phyloP scores from a whole-genome alignment of 2,329 filamentous ascomycete genomes.

The Ceratocystis cacaofunesta region DNA sequence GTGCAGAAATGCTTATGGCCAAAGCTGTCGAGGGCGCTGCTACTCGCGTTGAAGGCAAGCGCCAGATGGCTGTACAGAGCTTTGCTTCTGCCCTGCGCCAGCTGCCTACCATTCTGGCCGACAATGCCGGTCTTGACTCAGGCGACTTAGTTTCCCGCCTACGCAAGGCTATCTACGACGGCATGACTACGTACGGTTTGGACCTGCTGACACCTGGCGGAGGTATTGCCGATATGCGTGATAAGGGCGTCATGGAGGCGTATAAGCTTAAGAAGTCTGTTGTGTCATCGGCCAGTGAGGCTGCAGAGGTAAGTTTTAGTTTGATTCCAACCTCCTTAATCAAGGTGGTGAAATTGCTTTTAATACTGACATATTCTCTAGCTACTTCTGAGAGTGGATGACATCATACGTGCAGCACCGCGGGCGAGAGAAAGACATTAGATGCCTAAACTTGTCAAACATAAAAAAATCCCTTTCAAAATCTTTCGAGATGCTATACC shows the following conservation, averaged over 20 bases:
- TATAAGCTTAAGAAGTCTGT: constrained; percentile 99
- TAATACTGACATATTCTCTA: constrained; percentile 27
- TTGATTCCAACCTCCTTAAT: not conserved
- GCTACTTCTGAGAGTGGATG: constrained; percentile 86
- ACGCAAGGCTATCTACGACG: constrained; percentile 87
- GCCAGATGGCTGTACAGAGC: constrained; percentile 78
- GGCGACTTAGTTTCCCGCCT: constrained; percentile 84
- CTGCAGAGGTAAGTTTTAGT: constrained; percentile 64
- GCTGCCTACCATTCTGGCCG: constrained; percentile 87
- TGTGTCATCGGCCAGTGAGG: constrained; percentile 88
- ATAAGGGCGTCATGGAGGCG: constrained; percentile 88
- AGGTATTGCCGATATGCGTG: constrained; percentile 88
- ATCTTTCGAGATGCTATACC: not conserved
- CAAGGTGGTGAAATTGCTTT: not conserved
- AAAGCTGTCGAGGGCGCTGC: constrained; percentile 91
- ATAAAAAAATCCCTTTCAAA: constrained; percentile 23
- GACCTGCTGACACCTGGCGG: constrained; percentile 82
- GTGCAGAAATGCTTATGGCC: constrained; percentile 97
- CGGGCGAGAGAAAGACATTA: constrained; percentile 64
- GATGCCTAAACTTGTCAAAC: constrained; percentile 24
- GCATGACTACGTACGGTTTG: constrained; percentile 79
- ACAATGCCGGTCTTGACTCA: constrained; percentile 93
- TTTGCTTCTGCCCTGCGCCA: constrained; percentile 85
- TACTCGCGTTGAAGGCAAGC: constrained; percentile 91
- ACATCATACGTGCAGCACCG: constrained; percentile 91